Evolutionary conservation across 108 stramenopile genomes (phyloP), one percentile per base, ranked within the genome.

Genomic region (Phaeodactylum tricornutum): DNA sequence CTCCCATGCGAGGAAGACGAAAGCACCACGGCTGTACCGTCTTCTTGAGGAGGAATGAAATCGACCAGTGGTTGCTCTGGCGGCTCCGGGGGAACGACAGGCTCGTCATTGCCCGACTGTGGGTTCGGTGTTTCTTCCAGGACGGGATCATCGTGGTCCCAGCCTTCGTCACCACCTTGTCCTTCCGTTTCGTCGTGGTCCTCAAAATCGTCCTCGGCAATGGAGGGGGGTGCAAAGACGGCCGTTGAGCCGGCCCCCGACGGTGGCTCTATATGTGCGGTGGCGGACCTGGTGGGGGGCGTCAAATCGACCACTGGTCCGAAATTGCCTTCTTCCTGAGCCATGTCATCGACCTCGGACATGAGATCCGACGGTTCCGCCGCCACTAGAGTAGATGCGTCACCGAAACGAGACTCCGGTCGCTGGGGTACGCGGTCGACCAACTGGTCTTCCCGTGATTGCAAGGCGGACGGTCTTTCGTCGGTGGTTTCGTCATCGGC

Each of bases 361-460:
- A 57, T 28, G 15, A 64, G 44, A 35, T 74, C 73, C 15, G 73
- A 74, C 31, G 67, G 61, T 51, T 74, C 67, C 1, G 63, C 67
- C 17, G 54, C 61, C 0, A 69, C 73, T 16, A 68, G 32, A 0
- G 66, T 61, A 3, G 72, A 74, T 4, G 67, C 66, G 51, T 74
- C 72, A 5, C 48, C 54, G 2, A 33, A 33, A 16, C 67, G 52
- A 1, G 62, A 55, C 27, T 55, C 63, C 4, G 59, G 47, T 8
- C 55, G 54, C 15, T 56, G 58, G 1, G 73, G 73, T 16, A 74
- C 63, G 29, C 62, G 67, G 25, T 74, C 73, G 0, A 74, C 73
- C 19, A 74, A 30, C 48, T 55, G 20, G 51, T 29, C 19, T 61
- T 61, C 11, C 45, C 48, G 14, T 68, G 60, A 46, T 61, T 57